Conservation (phyloP, 2,329 filamentous ascomycete species). For the Pseudocercospora ulei region DNA sequence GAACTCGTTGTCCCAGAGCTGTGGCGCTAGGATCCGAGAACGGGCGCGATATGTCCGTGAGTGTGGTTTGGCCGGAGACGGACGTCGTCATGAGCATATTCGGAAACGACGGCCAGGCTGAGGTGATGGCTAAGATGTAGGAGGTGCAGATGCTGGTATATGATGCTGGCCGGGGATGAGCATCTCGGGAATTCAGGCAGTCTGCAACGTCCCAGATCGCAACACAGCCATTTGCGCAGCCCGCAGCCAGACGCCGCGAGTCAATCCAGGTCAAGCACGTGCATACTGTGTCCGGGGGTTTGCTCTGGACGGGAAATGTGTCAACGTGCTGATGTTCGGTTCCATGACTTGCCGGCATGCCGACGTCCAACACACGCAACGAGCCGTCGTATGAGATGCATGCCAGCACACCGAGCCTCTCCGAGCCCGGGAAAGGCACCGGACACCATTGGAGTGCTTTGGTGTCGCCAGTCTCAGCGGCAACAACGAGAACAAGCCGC, state of each 20-base stretch:
- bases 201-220: slow-evolving; percentile 44
- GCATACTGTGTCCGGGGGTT: slow-evolving; percentile 46
- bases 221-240: slow-evolving; percentile 49
- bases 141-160: slow-evolving; percentile 40
- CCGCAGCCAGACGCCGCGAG: slow-evolving; percentile 46
- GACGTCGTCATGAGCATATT: slow-evolving; percentile 46
- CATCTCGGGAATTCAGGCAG: slow-evolving; percentile 16
- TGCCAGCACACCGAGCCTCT: slow-evolving; percentile 46
- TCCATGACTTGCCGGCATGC: slow-evolving; percentile 18
- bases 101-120: slow-evolving; percentile 48
- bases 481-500: no score
- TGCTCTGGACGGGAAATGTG: slow-evolving; percentile 44
- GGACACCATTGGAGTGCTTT: slow-evolving; percentile 51
- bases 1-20: slow-evolving; percentile 41
- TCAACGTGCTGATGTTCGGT: slow-evolving; percentile 37
- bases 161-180: slow-evolving; percentile 36
- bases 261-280: slow-evolving; percentile 51
- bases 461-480: slow-evolving; percentile 40
- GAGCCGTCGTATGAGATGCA: slow-evolving; percentile 51
- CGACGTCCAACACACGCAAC: slow-evolving; percentile 48
- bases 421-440: slow-evolving; percentile 31
- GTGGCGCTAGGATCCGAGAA: slow-evolving; percentile 40
- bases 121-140: slow-evolving; percentile 42
- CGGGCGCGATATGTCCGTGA: slow-evolving; percentile 47
- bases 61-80: slow-evolving; percentile 47